These are phyloP conservation scores for Scheffersomyces coipomensis DNA, from an alignment of 805 yeast genomes.

Conservation along the genomic window DNA sequence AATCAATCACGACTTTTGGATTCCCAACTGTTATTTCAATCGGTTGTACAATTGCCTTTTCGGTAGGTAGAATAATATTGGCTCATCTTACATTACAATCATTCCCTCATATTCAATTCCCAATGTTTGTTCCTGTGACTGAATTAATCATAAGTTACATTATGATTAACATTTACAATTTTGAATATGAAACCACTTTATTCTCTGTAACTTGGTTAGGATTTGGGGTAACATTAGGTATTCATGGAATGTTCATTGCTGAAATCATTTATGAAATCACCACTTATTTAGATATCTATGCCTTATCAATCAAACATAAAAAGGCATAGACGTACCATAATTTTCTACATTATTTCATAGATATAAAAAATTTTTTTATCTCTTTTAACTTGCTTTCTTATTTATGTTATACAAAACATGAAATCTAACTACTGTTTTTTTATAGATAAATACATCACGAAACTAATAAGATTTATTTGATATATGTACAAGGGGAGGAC, in stretches of 20 bases:
- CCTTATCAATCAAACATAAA: slow-evolving; percentile 79
- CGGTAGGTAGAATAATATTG: slow-evolving; percentile 87
- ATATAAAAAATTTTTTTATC: too few relatives aligned
- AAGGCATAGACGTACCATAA: slow-evolving; percentile 32
- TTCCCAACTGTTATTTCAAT: slow-evolving; percentile 65
- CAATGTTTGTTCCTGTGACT: slow-evolving; percentile 61
- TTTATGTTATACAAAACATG: too few relatives aligned
- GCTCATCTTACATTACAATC: slow-evolving; percentile 80
- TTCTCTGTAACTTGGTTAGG: slow-evolving; percentile 61
- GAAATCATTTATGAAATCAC: slow-evolving; percentile 83
- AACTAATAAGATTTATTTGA: too few relatives aligned
- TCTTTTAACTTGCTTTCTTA: too few relatives aligned
- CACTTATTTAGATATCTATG: slow-evolving; percentile 77
- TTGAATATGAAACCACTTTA: slow-evolving; percentile 41
- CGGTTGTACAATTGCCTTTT: slow-evolving; percentile 75
- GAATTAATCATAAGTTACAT: slow-evolving; percentile 42
- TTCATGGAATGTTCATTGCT: slow-evolving; percentile 69
- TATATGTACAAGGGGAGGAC: too few relatives aligned
- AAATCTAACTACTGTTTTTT: too few relatives aligned
- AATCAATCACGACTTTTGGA: slow-evolving; percentile 42
- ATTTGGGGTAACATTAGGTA: slow-evolving; percentile 62
- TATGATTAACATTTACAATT: slow-evolving; percentile 34
- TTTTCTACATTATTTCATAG: neutral
- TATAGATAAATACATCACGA: too few relatives aligned
- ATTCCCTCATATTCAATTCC: slow-evolving; percentile 72